A percentile compares a stretch with the other conserved stretches of the same genome.
phyloP scores from a whole-genome alignment of 768 basidiomycete genomes.

The Lactifluus piperatus region DNA sequence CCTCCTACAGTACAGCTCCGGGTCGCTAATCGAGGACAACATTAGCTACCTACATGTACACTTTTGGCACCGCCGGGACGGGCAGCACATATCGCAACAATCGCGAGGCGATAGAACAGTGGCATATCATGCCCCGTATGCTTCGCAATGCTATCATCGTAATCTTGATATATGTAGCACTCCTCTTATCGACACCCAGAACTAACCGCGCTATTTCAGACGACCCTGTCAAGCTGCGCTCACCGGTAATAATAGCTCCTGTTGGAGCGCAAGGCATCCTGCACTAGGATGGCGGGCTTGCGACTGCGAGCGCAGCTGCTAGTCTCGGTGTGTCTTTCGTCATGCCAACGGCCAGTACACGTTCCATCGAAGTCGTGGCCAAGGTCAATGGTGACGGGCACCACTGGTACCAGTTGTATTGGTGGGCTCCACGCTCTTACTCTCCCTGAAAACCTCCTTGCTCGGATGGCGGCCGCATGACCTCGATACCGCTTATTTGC shows the following conservation, averaged over 20 bases:
- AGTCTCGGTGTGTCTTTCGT: conserved; percentile 59
- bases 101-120: conserved; percentile 51
- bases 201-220: conserved; percentile 31
- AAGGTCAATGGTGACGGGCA: conserved; percentile 56
- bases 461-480: conserved; percentile 77
- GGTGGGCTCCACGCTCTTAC: conserved; percentile 54
- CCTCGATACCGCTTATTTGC: conserved; percentile 59
- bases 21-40: background rate
- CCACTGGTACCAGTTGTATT: conserved; percentile 80
- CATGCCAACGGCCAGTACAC: conserved; percentile 65
- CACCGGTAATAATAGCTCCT: conserved; percentile 60
- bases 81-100: conserved; percentile 61
- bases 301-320: conserved; percentile 54
- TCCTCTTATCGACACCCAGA: background rate
- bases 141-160: conserved; percentile 48
- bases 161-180: conserved; percentile 41
- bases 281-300: conserved; percentile 62
- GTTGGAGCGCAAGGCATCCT: conserved; percentile 68
- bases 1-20: background rate
- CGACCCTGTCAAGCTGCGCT: conserved; percentile 52
- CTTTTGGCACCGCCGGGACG: conserved; percentile 68
- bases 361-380: conserved; percentile 70
- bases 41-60: conserved; percentile 65
- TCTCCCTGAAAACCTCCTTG: conserved; percentile 62
- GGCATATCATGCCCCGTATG: conserved; percentile 74